These are phyloP conservation scores for Metschnikowia continentalis DNA, from an alignment of 805 yeast genomes.

Conservation along the genomic window DNA sequence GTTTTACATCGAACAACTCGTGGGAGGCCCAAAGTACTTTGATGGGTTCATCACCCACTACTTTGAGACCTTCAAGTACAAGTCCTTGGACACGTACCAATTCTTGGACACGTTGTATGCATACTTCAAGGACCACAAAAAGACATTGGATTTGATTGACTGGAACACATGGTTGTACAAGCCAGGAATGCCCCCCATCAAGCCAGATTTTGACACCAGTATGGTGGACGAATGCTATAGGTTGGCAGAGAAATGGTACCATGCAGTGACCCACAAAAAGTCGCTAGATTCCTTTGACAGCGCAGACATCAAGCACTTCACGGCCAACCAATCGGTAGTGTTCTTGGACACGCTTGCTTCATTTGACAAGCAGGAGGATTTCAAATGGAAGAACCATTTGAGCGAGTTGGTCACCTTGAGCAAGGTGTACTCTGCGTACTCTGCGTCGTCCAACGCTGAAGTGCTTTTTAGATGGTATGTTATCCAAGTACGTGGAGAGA, in stretches of 20 bases:
- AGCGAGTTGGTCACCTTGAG: conserved; percentile 31
- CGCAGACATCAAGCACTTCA: conserved; percentile 53
- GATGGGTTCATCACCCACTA: conserved; percentile 80
- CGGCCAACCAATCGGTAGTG: conserved; percentile 74
- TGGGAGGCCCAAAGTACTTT: conserved; percentile 63
- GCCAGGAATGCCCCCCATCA: conserved; percentile 83
- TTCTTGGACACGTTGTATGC: conserved; percentile 73
- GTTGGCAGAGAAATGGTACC: conserved; percentile 65
- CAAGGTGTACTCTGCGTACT: conserved; percentile 37
- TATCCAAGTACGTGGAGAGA: conserved; percentile 55
- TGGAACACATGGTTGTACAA: conserved; percentile 81
- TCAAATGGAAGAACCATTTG: conserved; percentile 34
- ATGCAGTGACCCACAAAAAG: conserved; percentile 23
- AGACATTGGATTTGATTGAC: conserved; percentile 62
- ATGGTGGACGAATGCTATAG: conserved; percentile 68
- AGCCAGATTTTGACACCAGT: conserved; percentile 73
- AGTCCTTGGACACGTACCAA: conserved; percentile 76
- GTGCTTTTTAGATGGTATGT: conserved; percentile 74
- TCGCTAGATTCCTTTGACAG: conserved; percentile 35
- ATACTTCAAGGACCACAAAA: conserved; percentile 48
- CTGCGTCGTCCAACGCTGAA: conserved; percentile 68
- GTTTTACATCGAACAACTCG: conserved; percentile 62
- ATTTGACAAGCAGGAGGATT: conserved; percentile 39
- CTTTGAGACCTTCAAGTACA: conserved; percentile 62
- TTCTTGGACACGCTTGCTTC: conserved; percentile 66